Percentiles rank a stretch among this genome's conserved stretches.
phyloP scores from a whole-genome alignment of 2,329 filamentous ascomycete species.

The Aspergillus uvarum region DNA sequence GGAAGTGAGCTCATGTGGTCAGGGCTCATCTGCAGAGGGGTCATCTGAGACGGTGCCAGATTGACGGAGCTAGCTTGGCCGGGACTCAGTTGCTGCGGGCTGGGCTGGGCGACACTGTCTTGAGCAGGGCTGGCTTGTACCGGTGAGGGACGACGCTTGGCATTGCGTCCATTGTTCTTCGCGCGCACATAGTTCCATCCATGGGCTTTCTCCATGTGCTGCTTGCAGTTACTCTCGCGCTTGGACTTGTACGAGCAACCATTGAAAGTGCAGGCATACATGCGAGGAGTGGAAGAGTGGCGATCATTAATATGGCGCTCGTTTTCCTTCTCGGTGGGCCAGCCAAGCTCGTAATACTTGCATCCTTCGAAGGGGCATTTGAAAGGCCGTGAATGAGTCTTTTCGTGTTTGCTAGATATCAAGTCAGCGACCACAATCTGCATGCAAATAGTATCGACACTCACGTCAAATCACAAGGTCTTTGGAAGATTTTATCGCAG shows the following conservation, averaged over 20 bases:
- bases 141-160: constrained; percentile 11
- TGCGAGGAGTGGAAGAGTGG: constrained; percentile 74
- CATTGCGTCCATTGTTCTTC: constrained; percentile 76
- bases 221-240: constrained; percentile 94
- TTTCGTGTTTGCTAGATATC: constrained; percentile 75
- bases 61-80: not conserved
- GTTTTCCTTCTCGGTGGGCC: constrained; percentile 97
- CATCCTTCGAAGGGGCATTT: constrained; percentile 81
- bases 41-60: constrained; percentile 4
- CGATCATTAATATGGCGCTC: constrained; percentile 96
- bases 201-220: constrained; percentile 98
- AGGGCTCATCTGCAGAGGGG: not conserved
- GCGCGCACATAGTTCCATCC: constrained; percentile 87
- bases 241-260: constrained; percentile 93
- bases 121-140: constrained; percentile 6
- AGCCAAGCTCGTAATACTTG: constrained; percentile 87
- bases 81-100: not conserved
- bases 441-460: constrained; percentile 15
- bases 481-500: constrained; percentile 91
- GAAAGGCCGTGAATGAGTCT: constrained; percentile 94
- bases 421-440: constrained; percentile 10
- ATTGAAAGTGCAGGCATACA: constrained; percentile 79
- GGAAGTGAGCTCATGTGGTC: constrained; percentile 1
- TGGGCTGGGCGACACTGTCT: not conserved
- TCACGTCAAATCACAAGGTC: constrained; percentile 86